Evolutionary conservation across 352 stramenopile species (phyloP).

Genomic region (Pythium scleroteichum): DNA sequence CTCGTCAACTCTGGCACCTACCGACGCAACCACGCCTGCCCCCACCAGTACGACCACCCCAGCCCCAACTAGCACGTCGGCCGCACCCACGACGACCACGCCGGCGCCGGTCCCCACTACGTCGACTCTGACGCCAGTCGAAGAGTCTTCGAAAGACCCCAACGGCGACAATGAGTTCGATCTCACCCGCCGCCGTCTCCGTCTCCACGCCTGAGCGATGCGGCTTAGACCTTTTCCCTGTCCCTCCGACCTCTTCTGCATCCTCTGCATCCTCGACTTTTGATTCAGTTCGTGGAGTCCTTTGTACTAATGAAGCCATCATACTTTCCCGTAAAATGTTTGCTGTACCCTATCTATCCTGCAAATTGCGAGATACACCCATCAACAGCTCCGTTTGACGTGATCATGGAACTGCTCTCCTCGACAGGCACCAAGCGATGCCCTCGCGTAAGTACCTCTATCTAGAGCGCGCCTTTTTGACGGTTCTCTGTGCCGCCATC

Average conservation of each 20-base stretch:
- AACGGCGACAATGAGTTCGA: neutral
- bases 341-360: neutral
- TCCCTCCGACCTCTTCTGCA: neutral
- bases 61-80: neutral
- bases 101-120: neutral
- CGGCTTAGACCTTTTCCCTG: neutral
- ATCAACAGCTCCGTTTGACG: conserved; percentile 4
- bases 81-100: neutral
- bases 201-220: conserved; percentile 8
- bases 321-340: conserved; percentile 3
- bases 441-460: conserved; percentile 6
- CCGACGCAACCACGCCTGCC: neutral
- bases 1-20: neutral
- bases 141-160: neutral
- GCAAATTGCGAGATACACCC: neutral
- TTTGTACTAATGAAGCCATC: conserved; percentile 5
- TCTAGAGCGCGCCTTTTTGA: conserved; percentile 8
- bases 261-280: too few relatives aligned
- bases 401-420: neutral
- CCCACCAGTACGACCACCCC: neutral
- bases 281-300: neutral
- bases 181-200: conserved; percentile 5
- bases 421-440: too few relatives aligned
- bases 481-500: neutral
- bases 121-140: neutral